Base-by-base conservation (phyloP, 1,284 basidiomycete genomes). In the Peniophora sp. region DNA sequence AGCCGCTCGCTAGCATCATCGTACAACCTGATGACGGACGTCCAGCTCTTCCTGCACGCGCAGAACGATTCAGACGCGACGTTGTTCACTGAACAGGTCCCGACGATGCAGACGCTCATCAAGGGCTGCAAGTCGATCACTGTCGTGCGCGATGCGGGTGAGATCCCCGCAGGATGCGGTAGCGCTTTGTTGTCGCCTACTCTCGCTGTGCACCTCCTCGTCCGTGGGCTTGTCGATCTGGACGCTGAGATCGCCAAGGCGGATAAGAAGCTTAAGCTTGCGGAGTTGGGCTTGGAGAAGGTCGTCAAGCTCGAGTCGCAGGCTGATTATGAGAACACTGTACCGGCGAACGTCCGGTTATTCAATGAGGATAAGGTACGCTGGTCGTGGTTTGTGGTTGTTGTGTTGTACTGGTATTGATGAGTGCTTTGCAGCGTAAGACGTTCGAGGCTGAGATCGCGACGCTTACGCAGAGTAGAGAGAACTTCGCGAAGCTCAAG, bases 11-110 rank as follows among this genome's bases (percentile, higher is more conserved):
- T 98, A 46, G 87, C 91, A 16, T 88, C 90, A 2, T 85, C 89
- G n/a, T 99, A 97, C 69, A 92, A 89, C 66, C 68, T 99, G 45
- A 89, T 92, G 59, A 87, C 75, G 36, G 89, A 97, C 61, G 87
- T 96, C 38, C 89, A 94, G 65, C 71, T 95, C 53, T 92, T 86
- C 66, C 71, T 98, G 56, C 85, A 92, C 55, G 75, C 81, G 0
- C 82, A 85, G 61, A 76, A 75, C 5, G 72, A 80, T n/a, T 69
- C 74, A 34, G 83, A 89, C 55, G 79, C 76, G 1, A 61, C 68
- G 8, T 72, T 95, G 23, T 81, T 97, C 59, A 71, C 81, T 58
- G 73, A 79, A 0, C 92, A 97, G 63, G 63, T 77, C 1, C 67
- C 81, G 0, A 93, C 94, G 11, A 88, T 97, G 53, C 69, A 81